Base-by-base conservation (phyloP, 768 basidiomycete species). In the Suillus discolor region DNA sequence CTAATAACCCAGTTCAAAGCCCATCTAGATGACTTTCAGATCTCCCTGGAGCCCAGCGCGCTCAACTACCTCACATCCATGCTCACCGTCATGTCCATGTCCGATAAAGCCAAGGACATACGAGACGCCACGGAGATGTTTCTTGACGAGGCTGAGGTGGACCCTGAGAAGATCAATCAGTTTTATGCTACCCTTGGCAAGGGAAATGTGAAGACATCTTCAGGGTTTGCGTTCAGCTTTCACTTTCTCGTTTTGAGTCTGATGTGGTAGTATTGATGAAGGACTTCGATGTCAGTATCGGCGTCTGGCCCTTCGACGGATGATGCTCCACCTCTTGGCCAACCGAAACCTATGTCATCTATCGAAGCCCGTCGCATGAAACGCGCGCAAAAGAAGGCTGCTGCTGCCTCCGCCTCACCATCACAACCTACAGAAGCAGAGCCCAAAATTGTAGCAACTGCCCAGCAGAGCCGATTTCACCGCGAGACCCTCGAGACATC, bases 401-500 rank as follows among this genome's bases (percentile, higher is more conserved):
- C 66, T 3, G 18, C 53, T 4, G 28, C 31, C 0, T 0, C 15
- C n/a, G 62, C 41, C 18, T 28, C 63, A 38, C 28, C 57, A 42
- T 28, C 57, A 6, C 45, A 51, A 3, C 18, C 39, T 34, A 16
- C 51, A 31, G 41, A 67, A 47, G 13, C 36, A n/a, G 64, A 65
- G 39, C 42, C 66, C 13, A 36, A 44, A 12, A 75, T 84, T 3
- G 73, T 76, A 13, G 83, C 81, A 6, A 81, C 77, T 13, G 82
- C 82, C 0, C 83, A 84, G 64, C 82, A 82, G 65, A 82, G 80
- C 61, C 79, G 84, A 1, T 85, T 85, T 61, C 82, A 85, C 66
- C 77, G 79, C 7, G 83, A 85, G 62, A 82, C 82, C 6, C 75
- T 83, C 57, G 79, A 79, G 55, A 79, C 79, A 31, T 45, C 66